Base-by-base conservation (phyloP, 23 red algal genomes). In the Cyanidioschyzon merolae region DNA sequence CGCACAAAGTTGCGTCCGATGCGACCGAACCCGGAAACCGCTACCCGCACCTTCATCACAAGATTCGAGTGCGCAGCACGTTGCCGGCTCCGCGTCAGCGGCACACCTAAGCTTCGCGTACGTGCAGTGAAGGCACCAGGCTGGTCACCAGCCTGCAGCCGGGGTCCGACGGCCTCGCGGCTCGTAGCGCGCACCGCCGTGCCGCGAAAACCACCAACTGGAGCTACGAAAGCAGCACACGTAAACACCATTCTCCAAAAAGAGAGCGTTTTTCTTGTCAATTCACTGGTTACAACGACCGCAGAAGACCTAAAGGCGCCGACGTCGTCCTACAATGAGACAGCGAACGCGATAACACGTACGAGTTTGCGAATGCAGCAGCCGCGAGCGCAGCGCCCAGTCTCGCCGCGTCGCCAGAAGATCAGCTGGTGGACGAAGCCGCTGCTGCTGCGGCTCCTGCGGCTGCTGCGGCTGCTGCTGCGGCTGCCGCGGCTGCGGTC, bases 1-100 rank as follows among this genome's bases (percentile, higher is more conserved):
- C 94, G 79, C 38, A 98, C 67, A 58, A 91, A 89, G 82, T 91
- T 91, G 78, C 94, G 85, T 57, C 94, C 94, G 54, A 98, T 98
- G 79, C 94, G 85, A 21, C 94, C 94, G 68, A 98, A 98, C 37
- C 94, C 94, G 21, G 82, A 88, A 38, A 98, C 90, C n/a, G 88
- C 94, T 2, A 91, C 88, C 58, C 80, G 50, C 26, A 98, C 76
- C 75, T 91, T 98, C 90, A 95, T 95, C 16, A 54, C 45, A 7
- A 54, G 45, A 21, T 7, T 21, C 45, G 45, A 54, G 45, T 21
- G 45, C 45, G 45, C 45, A 7, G 45, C 45, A 54, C 45, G 45
- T 54, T 54, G 45, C 45, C 45, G 45, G 12, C 7, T 21, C 21
- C 45, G 45, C 21, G 12, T 21, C 7, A 21, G 21, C 45, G 45